Evolutionary conservation across 805 yeast genomes (phyloP), one percentile per base, ranked within the genome.

Genomic region (Candida montana): DNA sequence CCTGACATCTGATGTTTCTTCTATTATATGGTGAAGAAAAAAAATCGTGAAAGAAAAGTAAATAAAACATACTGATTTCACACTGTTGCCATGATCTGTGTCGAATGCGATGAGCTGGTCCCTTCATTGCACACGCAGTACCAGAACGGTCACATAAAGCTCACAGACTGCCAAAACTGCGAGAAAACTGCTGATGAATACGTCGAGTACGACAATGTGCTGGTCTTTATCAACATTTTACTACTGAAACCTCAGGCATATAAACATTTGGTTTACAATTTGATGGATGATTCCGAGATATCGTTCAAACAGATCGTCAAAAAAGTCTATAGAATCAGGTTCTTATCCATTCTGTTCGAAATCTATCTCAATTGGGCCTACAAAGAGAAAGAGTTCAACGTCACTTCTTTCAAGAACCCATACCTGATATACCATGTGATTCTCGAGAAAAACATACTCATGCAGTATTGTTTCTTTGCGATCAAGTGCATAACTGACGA

Each of bases 291-390:
- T 7, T 20, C 33, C 3, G 33, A 30, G 24, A 21, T 21, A 11
- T 31, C 13, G 6, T 7, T 36, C 7, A 7, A 24, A 2, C 3
- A 3, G 2, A 12, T 29, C 16, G 16, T 10, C 11, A 30, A 20
- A 29, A 21, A 23, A 7, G 33, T 67, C 11, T 55, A 65, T n/a
- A 62, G 91, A 24, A 62, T 83, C 29, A 64, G 83, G 50, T 50
- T 84, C 3, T 67, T 91, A 30, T 69, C 83, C 40, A 65, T 85
- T 0, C 69, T 93, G 13, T 88, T 91, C 53, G 97, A 93, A 52
- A 91, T 91, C 5, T 93, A 93, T 58, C 62, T 93, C 39, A 80
- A 79, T 1, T 93, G 99, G 98, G 95, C 95, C 0, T 77, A 81
- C 42, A 90, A 84, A 46, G 99, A 91, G 59, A 78, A 75, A 50